Evolutionary conservation across 2,329 filamentous ascomycete species (phyloP), one percentile per base, ranked within the genome.

Genomic region (Orbilia blumenaviensis): DNA sequence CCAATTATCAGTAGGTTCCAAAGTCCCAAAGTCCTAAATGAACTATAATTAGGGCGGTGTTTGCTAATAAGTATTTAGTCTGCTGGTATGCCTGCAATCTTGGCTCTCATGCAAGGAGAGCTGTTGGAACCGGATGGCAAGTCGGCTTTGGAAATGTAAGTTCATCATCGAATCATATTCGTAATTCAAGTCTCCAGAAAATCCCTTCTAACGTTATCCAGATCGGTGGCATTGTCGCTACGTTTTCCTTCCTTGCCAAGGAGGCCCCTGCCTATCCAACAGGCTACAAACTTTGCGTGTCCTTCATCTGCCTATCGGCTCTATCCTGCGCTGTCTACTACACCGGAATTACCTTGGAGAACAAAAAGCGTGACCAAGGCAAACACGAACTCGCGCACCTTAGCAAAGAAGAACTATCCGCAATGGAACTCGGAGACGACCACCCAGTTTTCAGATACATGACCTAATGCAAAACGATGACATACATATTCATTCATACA

Each of bases 71-170:
- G 25, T 5, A 38, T n/a, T 6, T 52, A 72, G 83, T 93, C 6
- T 93, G 91, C 82, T 94, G 91, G 91, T 93, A 91, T 82, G 90
- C 90, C 79, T 92, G 93, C 88, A 94, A 93, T 79, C 84, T 93
- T 0, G 88, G 88, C 1, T 91, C 91, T 0, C 91, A 93, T 81
- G 89, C 89, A 69, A 87, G 91, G 2, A 86, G 91, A 46, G 86
- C 89, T 7, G 87, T 93, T 14, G 91, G 91, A 10, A 88, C 88
- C 7, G 91, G 90, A 0, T 93, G 90, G 90, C 91, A 93, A 82
- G 86, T 94, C 46, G 90, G 90, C 0, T 92, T 93, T 78, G 91
- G 91, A 9, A 94, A 93, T 80, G 68, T 73, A 54, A 34, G 68
- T 73, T 34, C 3, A 18, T 29, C 29, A 10, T n/a, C 14, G 8